These are phyloP conservation scores for Lentinula edodes DNA, from an alignment of 768 basidiomycete species.

Conservation along the genomic window DNA sequence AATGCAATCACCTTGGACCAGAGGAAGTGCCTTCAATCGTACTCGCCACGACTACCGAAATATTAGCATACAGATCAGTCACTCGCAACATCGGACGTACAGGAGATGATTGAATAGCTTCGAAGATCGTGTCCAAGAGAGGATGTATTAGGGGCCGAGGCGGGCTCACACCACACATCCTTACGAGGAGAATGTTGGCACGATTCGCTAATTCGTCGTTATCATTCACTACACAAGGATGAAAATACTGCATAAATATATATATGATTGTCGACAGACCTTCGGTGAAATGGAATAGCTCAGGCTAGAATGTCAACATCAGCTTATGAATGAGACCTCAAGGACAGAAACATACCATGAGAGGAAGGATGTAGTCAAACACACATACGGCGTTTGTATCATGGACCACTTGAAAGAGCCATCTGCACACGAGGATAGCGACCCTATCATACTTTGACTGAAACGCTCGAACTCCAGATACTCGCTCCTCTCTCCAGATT, in stretches of 20 bases:
- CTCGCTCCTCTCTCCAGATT: slow-evolving; percentile 63
- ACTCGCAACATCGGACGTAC: slow-evolving; percentile 33
- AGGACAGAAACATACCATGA: slow-evolving; percentile 50
- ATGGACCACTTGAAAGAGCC: slow-evolving; percentile 70
- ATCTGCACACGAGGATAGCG: slow-evolving; percentile 66
- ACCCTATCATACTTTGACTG: slow-evolving; percentile 85
- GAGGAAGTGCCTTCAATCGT: slow-evolving; percentile 77
- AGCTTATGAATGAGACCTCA: slow-evolving; percentile 3
- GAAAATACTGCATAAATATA: not conserved
- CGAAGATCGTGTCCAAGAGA: slow-evolving; percentile 67
- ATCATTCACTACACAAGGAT: slow-evolving; percentile 52
- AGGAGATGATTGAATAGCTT: slow-evolving; percentile 68
- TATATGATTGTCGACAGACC: slow-evolving; percentile 25
- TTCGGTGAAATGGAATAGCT: slow-evolving; percentile 73
- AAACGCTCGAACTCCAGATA: slow-evolving; percentile 73
- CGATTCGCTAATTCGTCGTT: slow-evolving; percentile 64
- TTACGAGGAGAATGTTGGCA: slow-evolving; percentile 66
- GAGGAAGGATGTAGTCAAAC: slow-evolving; percentile 78
- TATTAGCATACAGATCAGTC: slow-evolving; percentile 5
- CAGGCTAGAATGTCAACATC: slow-evolving; percentile 44
- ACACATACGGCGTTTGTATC: slow-evolving; percentile 71
- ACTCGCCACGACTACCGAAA: slow-evolving; percentile 74
- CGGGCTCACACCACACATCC: slow-evolving; percentile 83
- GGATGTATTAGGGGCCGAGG: slow-evolving; percentile 63
- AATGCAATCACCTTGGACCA: slow-evolving; percentile 59